Evolutionary conservation across 2,329 filamentous ascomycete genomes (phyloP), one percentile per base, ranked within the genome.

Genomic region (Zymoseptoria crescenta): DNA sequence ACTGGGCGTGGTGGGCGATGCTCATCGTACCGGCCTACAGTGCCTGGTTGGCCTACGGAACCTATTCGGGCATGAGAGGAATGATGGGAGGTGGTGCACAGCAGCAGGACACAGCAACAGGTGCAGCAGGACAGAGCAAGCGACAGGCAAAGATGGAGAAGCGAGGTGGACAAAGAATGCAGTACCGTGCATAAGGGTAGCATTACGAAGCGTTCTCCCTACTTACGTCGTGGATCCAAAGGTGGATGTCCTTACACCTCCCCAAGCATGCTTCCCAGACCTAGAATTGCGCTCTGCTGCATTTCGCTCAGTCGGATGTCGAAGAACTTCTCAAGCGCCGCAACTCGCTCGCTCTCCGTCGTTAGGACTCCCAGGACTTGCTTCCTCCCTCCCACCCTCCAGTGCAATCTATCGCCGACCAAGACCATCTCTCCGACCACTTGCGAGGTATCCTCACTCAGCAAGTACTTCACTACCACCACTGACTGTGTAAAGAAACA

Each of bases 1-100:
- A 96, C 73, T 87, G 87, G 77, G 89, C 79, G 3, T 89, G 87
- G 87, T 83, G 84, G 79, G 64, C 84, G 41, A 88, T 82, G 74
- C 70, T 65, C 3, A 70, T 76, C 0, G 72, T 80, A n/a, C 79
- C 79, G 3, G 55, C 48, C 6, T 81, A 81, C 64, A 75, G 74
- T 48, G 74, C 62, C 5, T 80, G 73, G 60, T 65, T 77, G 54
- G 75, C 76, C 19, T 80, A 74, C 59, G 74, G 74, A 16, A 78
- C 77, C 13, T 80, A 79, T 61, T 74, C 66, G 8, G 77, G 78
- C 4, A 73, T 77, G 57, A 72, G 71, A 59, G 68, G 74, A 13
- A 76, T 77, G 0, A 74, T 76, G 62, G 69, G 67, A 49, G 75
- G 74, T 24, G 76, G 73, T 28, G 61, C 55, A 5, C 65, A 64